Evolutionary conservation across 805 yeast species (phyloP), one percentile per base, ranked within the genome.

Genomic region (Metschnikowia amazonensis): DNA sequence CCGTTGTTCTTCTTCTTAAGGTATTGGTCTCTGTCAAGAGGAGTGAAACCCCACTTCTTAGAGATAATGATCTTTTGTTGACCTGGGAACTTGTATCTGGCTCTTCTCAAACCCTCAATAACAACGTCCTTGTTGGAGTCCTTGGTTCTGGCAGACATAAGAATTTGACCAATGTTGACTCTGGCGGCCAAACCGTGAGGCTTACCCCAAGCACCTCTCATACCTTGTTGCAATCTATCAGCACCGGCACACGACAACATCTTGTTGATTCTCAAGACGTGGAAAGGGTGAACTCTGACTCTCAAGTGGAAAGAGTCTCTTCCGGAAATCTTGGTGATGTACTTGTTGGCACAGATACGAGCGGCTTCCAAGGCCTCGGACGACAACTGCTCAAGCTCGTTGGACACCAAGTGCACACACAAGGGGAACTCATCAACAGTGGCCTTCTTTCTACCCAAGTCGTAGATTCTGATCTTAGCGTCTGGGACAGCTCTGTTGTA

Each of bases 241-340:
- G 99, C 99, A 88, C 99, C 99, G 81, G 99, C 99, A 84, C 99
- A 94, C 72, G 99, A 94, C 96, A 94, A 89, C 99, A 94, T 94
- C 89, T 94, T 94, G 94, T 94, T 94, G 83, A 94, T 94, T 81
- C 99, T 86, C 76, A 94, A 84, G 64, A 94, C 99, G 84, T 94
- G 99, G 98, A 87, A 94, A 66, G 99, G 99, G 80, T 94, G 99
- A 70, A 90, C 98, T 82, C 99, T 90, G 77, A 94, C 89, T 82
- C 99, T 89, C 82, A 94, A 82, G 82, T 94, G 99, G 99, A 94
- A 94, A 66, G 97, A 81, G 69, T 94, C 99, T 86, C 98, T 89
- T 75, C 99, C 99, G 60, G 96, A 86, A 64, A 87, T 74, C 78
- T 80, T 94, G 82, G 98, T 92, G 76, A 94, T 86, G 84, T 94